These are phyloP conservation scores for Skeletonema potamos DNA, from an alignment of 108 stramenopile species.

Conservation along the genomic window DNA sequence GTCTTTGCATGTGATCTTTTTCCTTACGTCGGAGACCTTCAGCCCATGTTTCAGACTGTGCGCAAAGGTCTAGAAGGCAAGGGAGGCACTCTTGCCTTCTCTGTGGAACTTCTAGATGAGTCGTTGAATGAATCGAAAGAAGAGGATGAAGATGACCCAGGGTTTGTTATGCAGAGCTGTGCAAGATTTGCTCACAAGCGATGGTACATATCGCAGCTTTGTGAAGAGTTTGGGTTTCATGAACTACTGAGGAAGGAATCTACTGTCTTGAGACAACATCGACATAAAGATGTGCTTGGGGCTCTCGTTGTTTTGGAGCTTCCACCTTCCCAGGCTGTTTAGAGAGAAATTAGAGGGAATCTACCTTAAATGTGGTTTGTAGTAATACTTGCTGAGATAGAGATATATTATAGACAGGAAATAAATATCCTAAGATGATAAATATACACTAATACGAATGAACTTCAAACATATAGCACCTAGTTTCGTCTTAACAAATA, in stretches of 20 bases:
- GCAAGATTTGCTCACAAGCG: conserved; percentile 68
- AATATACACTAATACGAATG: neutral
- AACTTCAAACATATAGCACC: neutral
- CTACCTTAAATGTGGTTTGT: neutral
- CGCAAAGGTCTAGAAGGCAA: conserved; percentile 19
- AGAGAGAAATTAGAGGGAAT: neutral
- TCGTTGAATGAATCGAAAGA: neutral
- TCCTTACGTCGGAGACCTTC: conserved; percentile 62
- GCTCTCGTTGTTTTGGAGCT: conserved; percentile 25
- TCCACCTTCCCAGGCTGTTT: conserved; percentile 5
- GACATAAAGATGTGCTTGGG: conserved; percentile 35
- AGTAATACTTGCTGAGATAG: neutral
- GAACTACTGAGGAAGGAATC: conserved; percentile 22
- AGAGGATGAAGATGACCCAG: conserved; percentile 15
- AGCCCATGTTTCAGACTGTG: conserved; percentile 43
- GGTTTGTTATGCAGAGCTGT: conserved; percentile 53
- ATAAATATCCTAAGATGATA: neutral
- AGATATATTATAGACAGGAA: neutral
- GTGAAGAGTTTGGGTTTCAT: conserved; percentile 39
- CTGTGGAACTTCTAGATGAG: conserved; percentile 57
- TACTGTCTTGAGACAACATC: conserved; percentile 34
- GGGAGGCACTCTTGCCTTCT: conserved; percentile 63
- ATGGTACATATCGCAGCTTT: conserved; percentile 48
- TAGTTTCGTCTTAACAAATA: neutral
- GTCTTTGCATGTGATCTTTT: conserved; percentile 76